A percentile compares a stretch with the other conserved stretches of the same genome.
These are phyloP conservation scores for Colletotrichum somersetense DNA, from an alignment of 2,329 filamentous ascomycete species.

Conservation along the genomic window DNA sequence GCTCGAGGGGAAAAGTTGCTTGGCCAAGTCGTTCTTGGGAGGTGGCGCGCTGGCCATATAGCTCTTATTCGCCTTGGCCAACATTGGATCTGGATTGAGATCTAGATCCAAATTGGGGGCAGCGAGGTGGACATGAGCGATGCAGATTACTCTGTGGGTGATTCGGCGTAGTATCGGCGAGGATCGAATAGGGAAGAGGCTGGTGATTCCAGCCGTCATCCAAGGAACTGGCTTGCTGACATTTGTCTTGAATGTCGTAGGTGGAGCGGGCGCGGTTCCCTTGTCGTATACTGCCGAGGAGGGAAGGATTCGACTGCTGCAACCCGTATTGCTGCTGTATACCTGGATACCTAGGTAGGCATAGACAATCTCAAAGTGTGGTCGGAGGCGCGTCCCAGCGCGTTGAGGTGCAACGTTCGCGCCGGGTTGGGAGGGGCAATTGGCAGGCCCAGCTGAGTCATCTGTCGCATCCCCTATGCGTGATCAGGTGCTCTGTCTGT, in stretches of 20 bases:
- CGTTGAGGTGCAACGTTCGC: conserved; percentile 28
- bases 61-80: conserved; percentile 53
- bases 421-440: conserved; percentile 18
- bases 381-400: conserved; percentile 16
- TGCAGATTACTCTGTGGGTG: conserved; percentile 44
- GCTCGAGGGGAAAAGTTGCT: conserved; percentile 70
- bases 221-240: conserved; percentile 44
- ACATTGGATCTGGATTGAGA: conserved; percentile 49
- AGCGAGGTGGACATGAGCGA: conserved; percentile 46
- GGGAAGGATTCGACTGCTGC: conserved; percentile 17
- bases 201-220: conserved; percentile 53
- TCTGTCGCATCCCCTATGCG: neutral
- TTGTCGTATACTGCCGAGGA: conserved; percentile 16
- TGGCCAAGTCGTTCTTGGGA: conserved; percentile 55
- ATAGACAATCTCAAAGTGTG: neutral
- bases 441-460: conserved; percentile 18
- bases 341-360: neutral
- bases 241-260: conserved; percentile 13
- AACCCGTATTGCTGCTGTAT: neutral
- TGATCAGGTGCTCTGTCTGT: no score
- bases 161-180: conserved; percentile 52
- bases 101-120: conserved; percentile 25
- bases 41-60: conserved; percentile 55
- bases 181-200: conserved; percentile 51
- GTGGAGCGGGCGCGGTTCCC: conserved; percentile 13